phyloP scores from a whole-genome alignment of 2,329 filamentous ascomycete species.

The Huntiella moniliformis region DNA sequence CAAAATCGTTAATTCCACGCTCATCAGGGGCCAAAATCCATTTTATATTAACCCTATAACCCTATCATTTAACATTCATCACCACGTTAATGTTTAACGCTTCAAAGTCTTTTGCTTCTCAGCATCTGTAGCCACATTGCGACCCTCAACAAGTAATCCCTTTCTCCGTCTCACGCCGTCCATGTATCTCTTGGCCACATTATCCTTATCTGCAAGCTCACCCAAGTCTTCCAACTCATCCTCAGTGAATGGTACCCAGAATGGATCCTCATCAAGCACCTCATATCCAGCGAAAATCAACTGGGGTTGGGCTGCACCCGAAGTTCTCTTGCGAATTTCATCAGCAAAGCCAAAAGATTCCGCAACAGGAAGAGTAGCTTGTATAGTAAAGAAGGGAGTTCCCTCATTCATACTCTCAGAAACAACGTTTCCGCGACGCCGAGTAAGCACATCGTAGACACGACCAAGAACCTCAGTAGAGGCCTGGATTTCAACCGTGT shows the following conservation, averaged over 20 bases:
- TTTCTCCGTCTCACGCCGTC: constrained; percentile 74
- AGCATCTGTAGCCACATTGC: constrained; percentile 61
- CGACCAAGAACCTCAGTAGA: constrained; percentile 86
- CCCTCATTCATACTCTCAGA: constrained; percentile 87
- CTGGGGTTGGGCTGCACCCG: constrained; percentile 78
- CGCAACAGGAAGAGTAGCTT: constrained; percentile 71
- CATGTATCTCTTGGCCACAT: constrained; percentile 92
- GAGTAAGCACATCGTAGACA: constrained; percentile 95
- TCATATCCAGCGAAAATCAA: constrained; percentile 87
- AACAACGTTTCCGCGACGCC: constrained; percentile 73
- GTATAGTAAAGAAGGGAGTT: constrained; percentile 89
- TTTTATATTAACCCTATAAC: no score
- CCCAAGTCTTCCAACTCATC: constrained; percentile 93
- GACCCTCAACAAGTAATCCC: constrained; percentile 66
- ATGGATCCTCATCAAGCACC: constrained; percentile 84
- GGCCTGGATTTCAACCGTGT: constrained; percentile 92
- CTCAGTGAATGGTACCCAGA: constrained; percentile 93
- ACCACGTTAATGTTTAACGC: constrained; percentile 22
- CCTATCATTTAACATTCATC: no score
- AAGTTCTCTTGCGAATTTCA: constrained; percentile 88
- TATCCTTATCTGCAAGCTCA: constrained; percentile 82
- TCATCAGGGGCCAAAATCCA: no score
- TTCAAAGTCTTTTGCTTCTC: constrained; percentile 73
- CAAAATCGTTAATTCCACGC: no score
- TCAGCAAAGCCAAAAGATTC: constrained; percentile 93